Evolutionary conservation across 2,329 filamentous ascomycete genomes (phyloP), one percentile per base, ranked within the genome.

Genomic region (Colletotrichum eleusines): DNA sequence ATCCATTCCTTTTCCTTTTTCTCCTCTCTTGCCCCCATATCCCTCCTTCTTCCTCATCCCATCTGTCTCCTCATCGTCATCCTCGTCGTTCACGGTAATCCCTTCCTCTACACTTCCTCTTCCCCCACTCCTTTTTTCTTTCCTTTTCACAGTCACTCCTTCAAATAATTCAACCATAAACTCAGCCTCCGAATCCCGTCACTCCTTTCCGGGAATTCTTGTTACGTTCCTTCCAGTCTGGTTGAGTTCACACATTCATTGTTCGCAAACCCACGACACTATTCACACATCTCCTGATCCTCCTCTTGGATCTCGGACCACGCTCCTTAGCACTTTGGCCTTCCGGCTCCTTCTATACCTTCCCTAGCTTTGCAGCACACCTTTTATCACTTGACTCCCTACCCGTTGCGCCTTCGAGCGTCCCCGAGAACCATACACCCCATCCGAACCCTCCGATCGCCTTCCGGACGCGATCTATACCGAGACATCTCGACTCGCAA

Each of bases 141-240:
- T 78, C 76, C 74, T 76, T 79, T 79, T 76, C 78, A 81, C 79
- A 85, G 84, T 87, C 85, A 81, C 81, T 87, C 84, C 84, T 87
- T 85, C 80, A 78, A 77, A 77, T 75, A 76, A 76, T 80, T 80
- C 76, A 76, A 80, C 80, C 79, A 76, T 79, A 65, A 64, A 65
- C 64, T 62, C 66, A 67, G 5, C 60, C 54, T 77, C 78, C 77
- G 81, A 81, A 79, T 77, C 82, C 84, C 84, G 83, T 84, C 85
- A 86, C 83, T 86, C 85, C 77, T 85, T 87, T 79, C 84, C 80
- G 80, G 80, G 81, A 80, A 63, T 79, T 75, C 80, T n/a, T 79
- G 81, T 84, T 83, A 78, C 83, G 81, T 79, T 81, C 80, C 77
- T 81, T 80, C 73, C 58, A 44, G 69, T 69, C 69, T 63, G 74